Evolutionary conservation across 352 stramenopile genomes (phyloP).

Genomic region (Pythium sukuiense): DNA sequence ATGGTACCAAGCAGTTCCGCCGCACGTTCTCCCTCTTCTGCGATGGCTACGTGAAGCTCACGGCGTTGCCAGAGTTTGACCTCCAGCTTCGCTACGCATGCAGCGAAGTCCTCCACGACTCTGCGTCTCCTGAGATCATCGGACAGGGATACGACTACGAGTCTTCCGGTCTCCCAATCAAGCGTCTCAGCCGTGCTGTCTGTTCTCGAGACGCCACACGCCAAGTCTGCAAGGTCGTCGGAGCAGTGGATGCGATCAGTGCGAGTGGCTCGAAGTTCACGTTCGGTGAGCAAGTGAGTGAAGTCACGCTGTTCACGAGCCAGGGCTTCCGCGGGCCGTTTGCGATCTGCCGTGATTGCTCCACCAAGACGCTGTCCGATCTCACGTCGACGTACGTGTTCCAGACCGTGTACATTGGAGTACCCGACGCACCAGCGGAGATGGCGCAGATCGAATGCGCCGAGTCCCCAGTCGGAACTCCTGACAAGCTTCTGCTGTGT

Average conservation of each 20-base stretch:
- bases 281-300: background rate
- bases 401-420: background rate
- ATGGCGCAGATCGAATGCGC: background rate
- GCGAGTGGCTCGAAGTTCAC: background rate
- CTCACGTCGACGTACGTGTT: background rate
- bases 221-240: background rate
- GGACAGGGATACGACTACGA: conserved; percentile 1
- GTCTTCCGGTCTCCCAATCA: conserved; percentile 9
- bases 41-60: conserved; percentile 8
- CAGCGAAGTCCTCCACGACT: background rate
- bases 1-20: conserved; percentile 5
- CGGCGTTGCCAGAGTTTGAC: background rate
- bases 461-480: background rate
- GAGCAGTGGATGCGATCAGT: background rate
- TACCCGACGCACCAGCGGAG: conserved; percentile 2
- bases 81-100: conserved; percentile 11
- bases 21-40: conserved; percentile 9
- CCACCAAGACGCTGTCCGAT: background rate
- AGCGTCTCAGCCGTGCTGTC: conserved; percentile 10
- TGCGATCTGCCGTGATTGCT: conserved; percentile 4
- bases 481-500: conserved; percentile 1
- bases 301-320: conserved; percentile 9
- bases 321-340: conserved; percentile 1
- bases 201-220: background rate
- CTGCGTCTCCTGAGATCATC: background rate